Evolutionary conservation across 257 asterid genomes (phyloP).

Genomic region (Solanum pennellii): DNA sequence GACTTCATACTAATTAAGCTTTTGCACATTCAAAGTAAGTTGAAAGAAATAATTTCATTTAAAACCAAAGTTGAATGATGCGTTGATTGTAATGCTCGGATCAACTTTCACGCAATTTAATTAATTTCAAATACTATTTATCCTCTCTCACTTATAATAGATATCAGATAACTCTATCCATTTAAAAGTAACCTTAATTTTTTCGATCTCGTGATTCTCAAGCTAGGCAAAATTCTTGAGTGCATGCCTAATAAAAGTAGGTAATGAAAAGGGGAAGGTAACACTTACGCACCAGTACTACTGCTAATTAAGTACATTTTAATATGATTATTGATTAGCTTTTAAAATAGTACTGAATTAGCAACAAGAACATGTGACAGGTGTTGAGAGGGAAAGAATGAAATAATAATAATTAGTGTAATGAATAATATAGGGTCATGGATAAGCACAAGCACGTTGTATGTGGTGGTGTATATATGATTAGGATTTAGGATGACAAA

Average conservation of each 20-base stretch:
- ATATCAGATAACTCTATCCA: no score
- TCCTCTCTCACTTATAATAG: no score
- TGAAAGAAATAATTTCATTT: accelerated
- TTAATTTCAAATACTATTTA: no score
- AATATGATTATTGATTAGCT: background rate
- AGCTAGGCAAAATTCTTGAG: background rate
- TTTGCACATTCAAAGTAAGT: background rate
- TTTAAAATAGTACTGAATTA: background rate
- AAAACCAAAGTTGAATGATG: no score
- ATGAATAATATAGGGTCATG: background rate
- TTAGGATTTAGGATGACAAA: background rate
- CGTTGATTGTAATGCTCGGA: no score
- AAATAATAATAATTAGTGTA: background rate
- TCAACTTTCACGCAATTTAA: no score
- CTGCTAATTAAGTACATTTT: background rate
- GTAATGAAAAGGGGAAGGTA: background rate
- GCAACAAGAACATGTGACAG: background rate
- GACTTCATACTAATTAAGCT: no score
- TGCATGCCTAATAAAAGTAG: background rate
- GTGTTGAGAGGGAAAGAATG: background rate
- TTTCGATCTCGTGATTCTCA: background rate
- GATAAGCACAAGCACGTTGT: background rate
- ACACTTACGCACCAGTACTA: background rate
- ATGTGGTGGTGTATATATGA: background rate
- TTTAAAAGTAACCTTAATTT: no score